A percentile compares a stretch with the other conserved stretches of the same genome.
phyloP scores from a whole-genome alignment of 1,139 yeast species.

The Suzukiozyma palmioleophila region DNA sequence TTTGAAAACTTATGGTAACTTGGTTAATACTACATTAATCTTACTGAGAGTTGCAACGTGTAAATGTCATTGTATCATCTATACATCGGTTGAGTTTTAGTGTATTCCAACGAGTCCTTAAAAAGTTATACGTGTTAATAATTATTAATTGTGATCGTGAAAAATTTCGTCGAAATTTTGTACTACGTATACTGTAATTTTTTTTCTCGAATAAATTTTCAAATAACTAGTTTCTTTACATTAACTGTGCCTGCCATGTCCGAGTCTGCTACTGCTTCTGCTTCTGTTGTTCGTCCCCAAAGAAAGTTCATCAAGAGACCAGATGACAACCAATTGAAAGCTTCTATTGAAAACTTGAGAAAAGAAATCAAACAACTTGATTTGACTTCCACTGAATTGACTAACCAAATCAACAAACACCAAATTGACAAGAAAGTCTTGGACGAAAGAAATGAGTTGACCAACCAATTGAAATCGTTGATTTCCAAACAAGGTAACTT shows the following conservation, averaged over 20 bases:
- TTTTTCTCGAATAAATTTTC: not conserved
- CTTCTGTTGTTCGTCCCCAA: slow-evolving; percentile 8
- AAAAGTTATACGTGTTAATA: too few species aligned
- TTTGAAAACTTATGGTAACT: too few species aligned
- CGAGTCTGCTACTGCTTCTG: slow-evolving; percentile 11
- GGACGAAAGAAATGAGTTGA: slow-evolving; percentile 62
- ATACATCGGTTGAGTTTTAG: too few species aligned
- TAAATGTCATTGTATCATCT: too few species aligned
- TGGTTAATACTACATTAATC: too few species aligned
- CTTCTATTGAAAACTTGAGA: slow-evolving; percentile 55
- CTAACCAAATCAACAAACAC: slow-evolving; percentile 39
- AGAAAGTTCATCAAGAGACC: slow-evolving; percentile 67
- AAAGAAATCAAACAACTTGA: slow-evolving; percentile 72
- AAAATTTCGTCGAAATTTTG: not conserved
- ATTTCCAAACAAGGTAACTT: slow-evolving; percentile 63
- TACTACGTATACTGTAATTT: slow-evolving; percentile 1
- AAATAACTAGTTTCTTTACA: not conserved
- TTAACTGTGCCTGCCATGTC: slow-evolving; percentile 1
- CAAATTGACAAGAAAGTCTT: slow-evolving; percentile 39
- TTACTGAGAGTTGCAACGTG: too few species aligned
- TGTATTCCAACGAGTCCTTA: too few species aligned
- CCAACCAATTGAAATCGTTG: slow-evolving; percentile 59
- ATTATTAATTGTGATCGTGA: not conserved
- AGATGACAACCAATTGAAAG: slow-evolving; percentile 61
- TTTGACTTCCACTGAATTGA: slow-evolving; percentile 37